These are phyloP conservation scores for Oryza officinalis DNA, from an alignment of 176 grass and related monocot species.

Conservation along the genomic window DNA sequence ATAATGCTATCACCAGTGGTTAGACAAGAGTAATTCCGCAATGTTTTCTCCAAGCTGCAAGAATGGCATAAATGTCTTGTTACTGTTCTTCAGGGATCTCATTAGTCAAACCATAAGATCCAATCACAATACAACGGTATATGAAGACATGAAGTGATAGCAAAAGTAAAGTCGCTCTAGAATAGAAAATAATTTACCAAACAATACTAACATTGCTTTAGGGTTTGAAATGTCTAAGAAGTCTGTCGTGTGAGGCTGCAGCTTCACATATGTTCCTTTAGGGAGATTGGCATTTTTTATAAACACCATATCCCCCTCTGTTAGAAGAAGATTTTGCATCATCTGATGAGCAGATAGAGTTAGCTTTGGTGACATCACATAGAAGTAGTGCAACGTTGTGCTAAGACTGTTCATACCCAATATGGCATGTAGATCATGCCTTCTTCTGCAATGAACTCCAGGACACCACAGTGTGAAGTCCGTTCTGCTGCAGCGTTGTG, in stretches of 20 bases:
- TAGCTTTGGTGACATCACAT: slow-evolving; percentile 32
- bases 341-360: slow-evolving; percentile 59
- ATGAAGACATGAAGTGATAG: slow-evolving; percentile 12
- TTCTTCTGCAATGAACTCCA: slow-evolving; percentile 98
- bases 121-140: not conserved
- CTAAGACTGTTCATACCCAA: slow-evolving; percentile 59
- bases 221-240: slow-evolving; percentile 97
- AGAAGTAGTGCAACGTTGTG: slow-evolving; percentile 16
- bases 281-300: slow-evolving; percentile 93
- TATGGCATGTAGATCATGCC: slow-evolving; percentile 99
- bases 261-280: slow-evolving; percentile 99
- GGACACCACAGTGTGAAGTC: slow-evolving; percentile 89
- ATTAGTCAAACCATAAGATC: not conserved
- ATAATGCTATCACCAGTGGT: slow-evolving; percentile 97
- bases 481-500: slow-evolving; percentile 70
- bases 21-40: slow-evolving; percentile 93
- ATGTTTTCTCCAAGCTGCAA: slow-evolving; percentile 93
- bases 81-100: slow-evolving; percentile 16
- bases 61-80: slow-evolving; percentile 19
- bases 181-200: slow-evolving; percentile 26
- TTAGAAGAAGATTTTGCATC: slow-evolving; percentile 99
- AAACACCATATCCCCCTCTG: slow-evolving; percentile 92
- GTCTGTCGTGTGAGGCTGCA: slow-evolving; percentile 97
- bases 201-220: slow-evolving; percentile 90
- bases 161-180: not conserved